Evolutionary conservation across 768 basidiomycete genomes (phyloP).

Genomic region (Tulasnella sp.): DNA sequence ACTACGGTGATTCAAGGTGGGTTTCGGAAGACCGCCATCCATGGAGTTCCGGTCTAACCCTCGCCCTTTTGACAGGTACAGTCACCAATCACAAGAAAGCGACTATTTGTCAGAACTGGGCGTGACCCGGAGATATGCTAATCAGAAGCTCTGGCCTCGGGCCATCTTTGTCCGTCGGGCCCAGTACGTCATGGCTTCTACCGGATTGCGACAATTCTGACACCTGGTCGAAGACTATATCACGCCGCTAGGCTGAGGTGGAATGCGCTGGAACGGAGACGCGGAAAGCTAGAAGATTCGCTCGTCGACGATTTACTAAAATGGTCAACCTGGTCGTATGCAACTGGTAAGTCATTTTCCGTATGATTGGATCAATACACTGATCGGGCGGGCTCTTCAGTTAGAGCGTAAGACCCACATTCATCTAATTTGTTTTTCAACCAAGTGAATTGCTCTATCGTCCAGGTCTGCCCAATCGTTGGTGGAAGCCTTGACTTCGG

Average conservation of each 20-base stretch:
- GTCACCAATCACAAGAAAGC: slow-evolving; percentile 63
- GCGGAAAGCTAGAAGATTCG: slow-evolving; percentile 67
- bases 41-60: neutral
- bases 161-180: slow-evolving; percentile 71
- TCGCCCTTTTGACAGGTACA: slow-evolving; percentile 36
- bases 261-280: slow-evolving; percentile 67
- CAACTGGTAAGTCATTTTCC: slow-evolving; percentile 16
- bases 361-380: neutral
- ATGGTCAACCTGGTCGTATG: slow-evolving; percentile 70
- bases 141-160: slow-evolving; percentile 72
- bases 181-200: neutral
- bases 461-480: slow-evolving; percentile 47
- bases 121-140: slow-evolving; percentile 45
- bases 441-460: slow-evolving; percentile 20
- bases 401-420: slow-evolving; percentile 35
- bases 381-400: slow-evolving; percentile 20
- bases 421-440: neutral
- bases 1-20: slow-evolving; percentile 57
- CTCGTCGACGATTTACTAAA: slow-evolving; percentile 65
- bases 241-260: slow-evolving; percentile 72
- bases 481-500: slow-evolving; percentile 50
- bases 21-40: neutral
- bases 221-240: slow-evolving; percentile 43
- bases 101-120: slow-evolving; percentile 60
- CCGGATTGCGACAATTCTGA: neutral